Evolutionary conservation across 352 stramenopile species (phyloP).

Genomic region (Phytophthora megakarya): DNA sequence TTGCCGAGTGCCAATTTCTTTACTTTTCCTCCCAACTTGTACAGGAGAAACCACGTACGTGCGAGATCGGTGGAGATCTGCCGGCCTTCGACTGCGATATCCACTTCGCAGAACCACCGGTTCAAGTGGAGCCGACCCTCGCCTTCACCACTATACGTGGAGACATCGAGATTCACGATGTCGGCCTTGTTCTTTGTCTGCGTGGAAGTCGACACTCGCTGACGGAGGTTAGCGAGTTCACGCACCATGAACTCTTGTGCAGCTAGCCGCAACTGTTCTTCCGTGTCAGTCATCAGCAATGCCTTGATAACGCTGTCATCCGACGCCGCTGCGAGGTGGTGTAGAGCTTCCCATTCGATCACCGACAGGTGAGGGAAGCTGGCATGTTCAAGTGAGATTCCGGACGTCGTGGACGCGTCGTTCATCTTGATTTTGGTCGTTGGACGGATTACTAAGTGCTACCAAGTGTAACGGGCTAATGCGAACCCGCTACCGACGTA

Average conservation of each 20-base stretch:
- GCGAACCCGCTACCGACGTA: no score
- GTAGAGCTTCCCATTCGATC: no score
- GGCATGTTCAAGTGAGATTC: not conserved
- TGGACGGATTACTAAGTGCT: no score
- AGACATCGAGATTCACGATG: conserved; percentile 28
- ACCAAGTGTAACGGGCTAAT: no score
- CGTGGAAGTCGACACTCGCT: conserved; percentile 12
- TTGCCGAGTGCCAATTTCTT: conserved; percentile 14
- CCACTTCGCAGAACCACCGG: conserved; percentile 22
- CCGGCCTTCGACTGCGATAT: conserved; percentile 22
- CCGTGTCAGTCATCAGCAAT: no score
- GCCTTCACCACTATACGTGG: conserved; percentile 23
- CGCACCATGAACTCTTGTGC: no score
- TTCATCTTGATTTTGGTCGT: no score
- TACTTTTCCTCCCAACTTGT: not conserved
- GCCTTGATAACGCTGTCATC: no score
- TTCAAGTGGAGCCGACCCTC: conserved; percentile 9
- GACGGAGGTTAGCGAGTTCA: no score
- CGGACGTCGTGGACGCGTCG: no score
- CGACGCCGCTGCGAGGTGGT: no score
- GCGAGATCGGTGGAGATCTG: conserved; percentile 6
- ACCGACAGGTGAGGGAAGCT: not conserved
- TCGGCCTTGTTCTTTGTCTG: conserved; percentile 8
- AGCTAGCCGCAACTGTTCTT: no score
- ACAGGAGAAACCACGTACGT: conserved; percentile 5